Percentiles rank a stretch among this genome's conserved stretches.
These are phyloP conservation scores for Cryptosporidium parvum DNA, from an alignment of 169 alveolate genomes.

Conservation along the genomic window DNA sequence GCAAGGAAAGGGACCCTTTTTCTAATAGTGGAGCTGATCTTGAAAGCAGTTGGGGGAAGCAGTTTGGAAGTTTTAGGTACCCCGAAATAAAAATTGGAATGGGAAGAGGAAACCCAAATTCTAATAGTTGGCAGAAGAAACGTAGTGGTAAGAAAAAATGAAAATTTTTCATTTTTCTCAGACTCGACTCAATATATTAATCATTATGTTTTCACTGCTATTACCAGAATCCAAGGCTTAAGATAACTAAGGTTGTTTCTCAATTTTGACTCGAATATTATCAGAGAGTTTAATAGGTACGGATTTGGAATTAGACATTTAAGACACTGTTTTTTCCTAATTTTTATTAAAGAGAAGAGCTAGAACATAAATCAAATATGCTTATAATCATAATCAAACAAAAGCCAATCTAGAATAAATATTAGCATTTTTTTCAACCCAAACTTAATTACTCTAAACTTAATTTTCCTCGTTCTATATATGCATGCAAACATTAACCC, in stretches of 20 bases:
- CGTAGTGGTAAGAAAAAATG: slow-evolving; percentile 16
- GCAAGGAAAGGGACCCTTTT: slow-evolving; percentile 78
- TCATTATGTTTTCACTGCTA: no score
- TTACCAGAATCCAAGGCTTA: no score
- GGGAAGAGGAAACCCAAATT: slow-evolving; percentile 83
- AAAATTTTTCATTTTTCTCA: not conserved
- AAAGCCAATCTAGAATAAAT: no score
- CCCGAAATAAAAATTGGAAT: slow-evolving; percentile 79
- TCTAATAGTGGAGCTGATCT: slow-evolving; percentile 41
- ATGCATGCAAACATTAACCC: not conserved
- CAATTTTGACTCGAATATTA: no score
- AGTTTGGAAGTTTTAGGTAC: slow-evolving; percentile 73
- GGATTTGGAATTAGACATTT: not conserved
- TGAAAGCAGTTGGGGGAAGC: slow-evolving; percentile 40
- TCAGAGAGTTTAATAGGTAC: not conserved
- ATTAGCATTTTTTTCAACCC: no score
- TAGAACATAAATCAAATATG: not conserved
- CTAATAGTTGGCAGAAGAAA: slow-evolving; percentile 81
- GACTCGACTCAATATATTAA: no score
- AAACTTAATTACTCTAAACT: no score
- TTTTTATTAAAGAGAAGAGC: not conserved
- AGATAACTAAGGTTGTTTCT: no score
- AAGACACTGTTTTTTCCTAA: not conserved
- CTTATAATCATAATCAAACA: not conserved
- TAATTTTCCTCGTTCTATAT: no score